Base-by-base conservation (phyloP, 371 early-diverging fungal genomes). In the Lichtheimia hyalospora region DNA sequence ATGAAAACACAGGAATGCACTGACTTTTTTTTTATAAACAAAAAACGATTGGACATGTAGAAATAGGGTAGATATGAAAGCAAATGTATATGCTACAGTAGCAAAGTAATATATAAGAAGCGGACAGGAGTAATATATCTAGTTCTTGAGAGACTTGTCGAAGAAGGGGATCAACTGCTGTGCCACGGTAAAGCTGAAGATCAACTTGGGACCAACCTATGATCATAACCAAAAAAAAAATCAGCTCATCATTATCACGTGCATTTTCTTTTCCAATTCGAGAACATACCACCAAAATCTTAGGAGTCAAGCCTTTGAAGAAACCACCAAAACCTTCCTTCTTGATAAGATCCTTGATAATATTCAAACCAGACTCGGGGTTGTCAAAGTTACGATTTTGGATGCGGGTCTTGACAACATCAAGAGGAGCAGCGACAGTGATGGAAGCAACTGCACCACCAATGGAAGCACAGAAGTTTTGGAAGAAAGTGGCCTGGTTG, bases 321-420 rank as follows among this genome's bases (percentile, higher is more conserved):
- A 98, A 94, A 28, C 96, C 84, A n/a, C 85, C 82, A 18, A 93
- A 75, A 49, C 98, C 98, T 82, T 98, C 98, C 66, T 95, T 79
- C 66, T 85, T 89, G 64, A 95, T 71, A 91, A 98, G 90, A 54
- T 89, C 86, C 73, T 79, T 81, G 60, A 98, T 77, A 62, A 98
- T 96, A 56, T 82, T 82, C 65, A 88, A 72, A 54, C 98, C 98
- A 40, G 89, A 83, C 70, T 95, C 94, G 15, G 93, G 94, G 67
- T 87, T 85, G 28, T 93, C 96, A 71, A 90, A 91, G 68, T 93
- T 86, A 57, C 90, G 85, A 68, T 94, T 91, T 78, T 98, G 98
- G 70, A 98, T 98, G 55, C 98, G 91, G n/a, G 97, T 97, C 86
- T 98, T 98, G 82, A 94, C 92, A 7, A 98, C 97, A 68, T 98